Evolutionary conservation across 75 land plant species (phyloP).

Genomic region (Picea sitchensis): DNA sequence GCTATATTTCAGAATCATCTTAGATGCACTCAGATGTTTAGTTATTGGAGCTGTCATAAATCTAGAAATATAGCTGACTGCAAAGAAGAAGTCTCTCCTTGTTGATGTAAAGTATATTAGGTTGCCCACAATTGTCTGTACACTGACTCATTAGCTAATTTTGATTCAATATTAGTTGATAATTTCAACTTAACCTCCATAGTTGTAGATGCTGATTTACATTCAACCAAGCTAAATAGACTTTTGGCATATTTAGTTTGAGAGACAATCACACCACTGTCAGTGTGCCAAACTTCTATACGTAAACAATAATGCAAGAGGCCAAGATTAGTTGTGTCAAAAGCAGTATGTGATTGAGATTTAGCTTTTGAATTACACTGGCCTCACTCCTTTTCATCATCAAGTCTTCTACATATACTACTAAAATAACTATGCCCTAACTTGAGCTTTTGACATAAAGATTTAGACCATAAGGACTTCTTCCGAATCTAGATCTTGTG

Average conservation of each 20-base stretch:
- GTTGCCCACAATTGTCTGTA: neutral
- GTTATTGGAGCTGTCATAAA: neutral
- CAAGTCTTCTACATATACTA: neutral
- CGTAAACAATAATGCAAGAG: too few relatives aligned
- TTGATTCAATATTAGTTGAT: neutral
- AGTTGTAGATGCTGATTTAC: neutral
- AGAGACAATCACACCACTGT: neutral
- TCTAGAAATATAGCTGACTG: neutral
- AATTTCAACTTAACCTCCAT: too few relatives aligned
- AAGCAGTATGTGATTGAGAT: neutral
- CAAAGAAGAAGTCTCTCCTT: neutral
- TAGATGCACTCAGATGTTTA: neutral
- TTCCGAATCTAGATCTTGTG: too few relatives aligned
- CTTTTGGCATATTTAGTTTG: neutral
- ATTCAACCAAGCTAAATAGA: neutral
- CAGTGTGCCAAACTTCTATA: too few relatives aligned
- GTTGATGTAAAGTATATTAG: neutral
- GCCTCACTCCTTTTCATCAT: neutral
- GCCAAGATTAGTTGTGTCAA: neutral
- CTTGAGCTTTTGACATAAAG: neutral
- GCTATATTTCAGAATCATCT: neutral
- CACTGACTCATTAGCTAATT: neutral
- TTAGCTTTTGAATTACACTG: neutral
- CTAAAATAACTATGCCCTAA: neutral
- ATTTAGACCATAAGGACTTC: neutral